Percentiles rank a stretch among this genome's conserved stretches.
Conservation (phyloP, 257 asterid genomes). For the Gentiana dahurica region DNA sequence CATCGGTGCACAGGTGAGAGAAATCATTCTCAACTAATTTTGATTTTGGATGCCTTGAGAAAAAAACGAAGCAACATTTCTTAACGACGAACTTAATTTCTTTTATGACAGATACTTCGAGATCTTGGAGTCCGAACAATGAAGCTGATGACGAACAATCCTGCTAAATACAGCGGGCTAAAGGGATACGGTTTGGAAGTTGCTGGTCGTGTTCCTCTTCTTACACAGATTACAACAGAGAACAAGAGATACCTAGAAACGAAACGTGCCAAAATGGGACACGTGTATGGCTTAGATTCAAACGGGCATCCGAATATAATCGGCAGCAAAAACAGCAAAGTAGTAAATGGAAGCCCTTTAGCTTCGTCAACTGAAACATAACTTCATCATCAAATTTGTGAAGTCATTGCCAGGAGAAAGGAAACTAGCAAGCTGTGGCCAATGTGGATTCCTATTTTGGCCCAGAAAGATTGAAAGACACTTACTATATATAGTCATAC, state of each 20-base stretch:
- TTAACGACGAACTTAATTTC: too few species aligned
- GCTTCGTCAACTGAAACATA: slow-evolving; percentile 1
- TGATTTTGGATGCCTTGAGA: too few species aligned
- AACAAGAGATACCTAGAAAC: slow-evolving; percentile 18
- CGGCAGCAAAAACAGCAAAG: slow-evolving; percentile 26
- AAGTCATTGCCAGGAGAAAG: too few species aligned
- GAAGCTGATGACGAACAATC: slow-evolving; percentile 27
- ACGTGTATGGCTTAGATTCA: slow-evolving; percentile 6
- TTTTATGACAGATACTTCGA: slow-evolving; percentile 10
- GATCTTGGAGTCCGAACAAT: slow-evolving; percentile 23
- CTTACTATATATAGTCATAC: too few species aligned
- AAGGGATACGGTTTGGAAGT: slow-evolving; percentile 21
- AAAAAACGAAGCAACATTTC: too few species aligned
- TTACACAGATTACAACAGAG: slow-evolving; percentile 13
- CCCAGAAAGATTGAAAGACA: too few species aligned
- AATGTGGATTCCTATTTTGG: too few species aligned
- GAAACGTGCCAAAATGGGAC: slow-evolving; percentile 16
- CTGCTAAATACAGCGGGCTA: slow-evolving; percentile 23
- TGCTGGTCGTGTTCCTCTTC: slow-evolving; percentile 17
- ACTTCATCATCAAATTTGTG: too few species aligned
- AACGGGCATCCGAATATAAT: slow-evolving; percentile 24
- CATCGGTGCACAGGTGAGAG: slow-evolving; percentile 22
- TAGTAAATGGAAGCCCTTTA: slow-evolving; percentile 13
- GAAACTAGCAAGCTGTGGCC: too few species aligned
- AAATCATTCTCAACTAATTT: too few species aligned